A percentile compares a stretch with the other conserved stretches of the same genome.
Evolutionary conservation across 2,329 filamentous ascomycete species (phyloP).

Genomic region (Tolypocladium ovalisporum): DNA sequence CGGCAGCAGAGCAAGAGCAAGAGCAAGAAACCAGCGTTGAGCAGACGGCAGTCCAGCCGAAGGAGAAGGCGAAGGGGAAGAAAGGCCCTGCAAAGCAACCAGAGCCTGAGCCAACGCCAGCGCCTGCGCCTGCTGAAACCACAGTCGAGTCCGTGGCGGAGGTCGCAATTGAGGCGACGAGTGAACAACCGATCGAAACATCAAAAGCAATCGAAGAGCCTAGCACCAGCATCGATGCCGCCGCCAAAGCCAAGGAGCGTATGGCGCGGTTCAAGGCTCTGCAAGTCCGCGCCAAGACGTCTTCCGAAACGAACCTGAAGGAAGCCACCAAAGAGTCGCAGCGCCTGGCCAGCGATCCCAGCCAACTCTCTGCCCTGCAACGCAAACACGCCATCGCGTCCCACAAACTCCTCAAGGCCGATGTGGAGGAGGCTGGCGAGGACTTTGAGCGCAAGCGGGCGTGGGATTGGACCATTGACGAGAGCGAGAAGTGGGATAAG

Average conservation of each 20-base stretch:
- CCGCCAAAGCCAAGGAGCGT: constrained; percentile 49
- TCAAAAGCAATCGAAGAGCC: constrained; percentile 9
- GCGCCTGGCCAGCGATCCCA: constrained; percentile 66
- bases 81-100: not conserved
- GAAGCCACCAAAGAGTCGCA: constrained; percentile 78
- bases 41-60: not conserved
- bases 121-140: constrained; percentile 3
- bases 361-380: constrained; percentile 65
- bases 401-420: constrained; percentile 88
- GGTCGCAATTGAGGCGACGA: not conserved
- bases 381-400: constrained; percentile 80
- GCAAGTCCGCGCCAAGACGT: constrained; percentile 67
- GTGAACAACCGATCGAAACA: not conserved
- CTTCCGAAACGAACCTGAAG: constrained; percentile 64
- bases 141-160: not conserved
- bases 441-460: constrained; percentile 97
- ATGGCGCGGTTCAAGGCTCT: constrained; percentile 79
- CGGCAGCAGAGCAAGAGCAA: not conserved
- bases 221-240: constrained; percentile 16
- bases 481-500: constrained; percentile 89
- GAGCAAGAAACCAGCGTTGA: not conserved
- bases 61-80: too few relatives aligned
- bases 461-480: constrained; percentile 97
- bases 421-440: constrained; percentile 71
- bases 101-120: constrained; percentile 1